phyloP scores from a whole-genome alignment of 495 filamentous ascomycete species.

The Neurospora sp. region DNA sequence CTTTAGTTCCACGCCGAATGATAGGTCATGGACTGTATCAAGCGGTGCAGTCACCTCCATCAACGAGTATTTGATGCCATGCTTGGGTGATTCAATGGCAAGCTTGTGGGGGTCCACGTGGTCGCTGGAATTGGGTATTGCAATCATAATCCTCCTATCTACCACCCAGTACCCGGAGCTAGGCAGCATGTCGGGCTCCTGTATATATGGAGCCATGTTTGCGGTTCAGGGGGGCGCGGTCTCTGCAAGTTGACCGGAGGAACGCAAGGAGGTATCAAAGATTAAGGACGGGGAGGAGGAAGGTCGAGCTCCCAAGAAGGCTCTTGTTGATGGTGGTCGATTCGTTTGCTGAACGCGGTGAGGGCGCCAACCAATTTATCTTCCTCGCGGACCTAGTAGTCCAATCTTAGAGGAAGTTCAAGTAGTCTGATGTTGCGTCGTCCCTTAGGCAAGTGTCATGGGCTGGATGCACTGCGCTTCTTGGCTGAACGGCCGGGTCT shows the following conservation, averaged over 20 bases:
- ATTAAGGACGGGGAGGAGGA: neutral
- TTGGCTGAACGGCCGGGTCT: neutral
- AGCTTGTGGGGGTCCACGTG: neutral
- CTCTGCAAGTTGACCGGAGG: neutral
- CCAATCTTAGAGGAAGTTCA: neutral
- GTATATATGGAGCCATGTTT: neutral
- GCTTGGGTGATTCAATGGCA: neutral
- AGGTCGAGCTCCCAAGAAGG: neutral
- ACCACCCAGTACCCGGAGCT: neutral
- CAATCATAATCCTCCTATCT: neutral
- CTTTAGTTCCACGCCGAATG: conserved; percentile 4
- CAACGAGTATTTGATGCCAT: neutral
- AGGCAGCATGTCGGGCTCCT: neutral
- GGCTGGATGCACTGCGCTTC: neutral
- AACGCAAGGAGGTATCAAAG: neutral
- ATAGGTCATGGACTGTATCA: conserved; percentile 1
- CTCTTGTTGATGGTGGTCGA: neutral
- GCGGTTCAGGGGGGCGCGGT: neutral
- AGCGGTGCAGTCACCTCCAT: neutral
- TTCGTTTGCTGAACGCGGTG: neutral
- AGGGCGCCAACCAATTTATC: neutral
- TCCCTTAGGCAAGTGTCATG: neutral
- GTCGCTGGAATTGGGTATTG: neutral
- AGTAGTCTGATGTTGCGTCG: neutral
- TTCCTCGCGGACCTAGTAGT: neutral